A percentile compares a stretch with the other conserved stretches of the same genome.
Evolutionary conservation across 2,329 filamentous ascomycete genomes (phyloP).

Genomic region (Beauveria rudraprayagi): DNA sequence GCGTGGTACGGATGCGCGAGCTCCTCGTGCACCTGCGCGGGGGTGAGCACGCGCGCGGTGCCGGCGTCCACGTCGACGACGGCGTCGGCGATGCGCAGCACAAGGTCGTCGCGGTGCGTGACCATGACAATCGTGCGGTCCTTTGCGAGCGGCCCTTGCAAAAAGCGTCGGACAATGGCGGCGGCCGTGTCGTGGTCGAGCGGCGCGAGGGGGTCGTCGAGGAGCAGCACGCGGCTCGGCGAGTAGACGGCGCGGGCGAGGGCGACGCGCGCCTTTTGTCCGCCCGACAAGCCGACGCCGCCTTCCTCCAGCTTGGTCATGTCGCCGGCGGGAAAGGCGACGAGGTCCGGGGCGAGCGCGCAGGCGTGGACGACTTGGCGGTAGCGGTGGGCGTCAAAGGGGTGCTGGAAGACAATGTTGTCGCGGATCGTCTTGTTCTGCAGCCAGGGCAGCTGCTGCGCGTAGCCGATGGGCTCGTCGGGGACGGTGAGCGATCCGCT

Average conservation of each 20-base stretch:
- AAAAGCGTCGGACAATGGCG: conserved; percentile 52
- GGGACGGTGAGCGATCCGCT: conserved; percentile 41
- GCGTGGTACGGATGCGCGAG: conserved; percentile 31
- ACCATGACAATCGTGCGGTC: conserved; percentile 69
- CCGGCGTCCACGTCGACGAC: conserved; percentile 63
- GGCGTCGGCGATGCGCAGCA: conserved; percentile 63
- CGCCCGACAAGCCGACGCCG: conserved; percentile 54
- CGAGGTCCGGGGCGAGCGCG: conserved; percentile 47
- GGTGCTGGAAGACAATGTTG: conserved; percentile 55
- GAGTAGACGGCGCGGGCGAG: conserved; percentile 57
- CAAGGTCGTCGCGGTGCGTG: conserved; percentile 72
- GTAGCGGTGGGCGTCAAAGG: conserved; percentile 48
- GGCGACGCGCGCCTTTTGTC: conserved; percentile 55
- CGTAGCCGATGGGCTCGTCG: conserved; percentile 44
- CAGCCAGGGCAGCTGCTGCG: conserved; percentile 55
- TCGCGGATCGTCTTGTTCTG: conserved; percentile 58
- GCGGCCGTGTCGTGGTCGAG: conserved; percentile 55
- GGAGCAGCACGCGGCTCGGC: conserved; percentile 44
- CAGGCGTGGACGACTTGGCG: conserved; percentile 53
- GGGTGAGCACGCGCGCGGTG: conserved; percentile 40
- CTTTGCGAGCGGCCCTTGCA: conserved; percentile 52
- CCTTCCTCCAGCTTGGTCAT: conserved; percentile 53
- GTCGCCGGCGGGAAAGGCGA: conserved; percentile 49
- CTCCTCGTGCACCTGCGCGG: conserved; percentile 35
- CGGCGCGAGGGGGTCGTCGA: conserved; percentile 57